Evolutionary conservation across 2,329 filamentous ascomycete species (phyloP), one percentile per base, ranked within the genome.

Genomic region (Chaetoscypha palmicola): DNA sequence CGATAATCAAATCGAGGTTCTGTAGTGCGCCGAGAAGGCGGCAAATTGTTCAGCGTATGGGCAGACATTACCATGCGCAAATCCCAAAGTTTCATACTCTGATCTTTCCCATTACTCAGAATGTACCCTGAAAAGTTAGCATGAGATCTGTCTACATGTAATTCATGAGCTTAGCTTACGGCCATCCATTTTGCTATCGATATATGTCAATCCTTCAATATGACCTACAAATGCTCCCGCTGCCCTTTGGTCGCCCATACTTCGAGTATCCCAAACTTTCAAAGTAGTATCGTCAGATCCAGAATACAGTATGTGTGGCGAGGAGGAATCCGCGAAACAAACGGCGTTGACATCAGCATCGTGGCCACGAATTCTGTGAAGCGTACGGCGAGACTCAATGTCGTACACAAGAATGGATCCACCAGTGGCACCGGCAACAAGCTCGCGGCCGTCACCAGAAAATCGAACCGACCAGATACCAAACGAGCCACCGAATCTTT

Each of bases 61-160:
- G 83, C 83, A 4, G 80, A 80, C 71, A 92, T 86, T 74, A 89
- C 91, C 73, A 86, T 94, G 40, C 91, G 76, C 44, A 96, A 63
- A 63, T 98, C 92, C 92, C 92, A 98, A 0, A 98, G 74, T 66
- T 97, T 97, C 79, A 94, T 94, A 32, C 83, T 91, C 64, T 97
- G 92, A 60, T 98, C 92, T 62, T 97, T 98, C 49, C 81, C 87
- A 58, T 98, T 98, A 53, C 83, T 90, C 20, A 98, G 76, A 7
- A 97, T 84, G 62, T 97, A 97, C 45, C 60, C 59, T 62, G 33
- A 1, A 22, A 5, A 7, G 1, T 14, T n/a, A 20, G 17, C 23
- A 35, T 54, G 12, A 56, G 43, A 11, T 11, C 14, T 14, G 3
- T 39, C 5, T 3, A 5, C 9, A 30, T 9, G 2, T 3, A 39